phyloP scores from a whole-genome alignment of 805 yeast genomes.

The Blastobotrys peoriensis region DNA sequence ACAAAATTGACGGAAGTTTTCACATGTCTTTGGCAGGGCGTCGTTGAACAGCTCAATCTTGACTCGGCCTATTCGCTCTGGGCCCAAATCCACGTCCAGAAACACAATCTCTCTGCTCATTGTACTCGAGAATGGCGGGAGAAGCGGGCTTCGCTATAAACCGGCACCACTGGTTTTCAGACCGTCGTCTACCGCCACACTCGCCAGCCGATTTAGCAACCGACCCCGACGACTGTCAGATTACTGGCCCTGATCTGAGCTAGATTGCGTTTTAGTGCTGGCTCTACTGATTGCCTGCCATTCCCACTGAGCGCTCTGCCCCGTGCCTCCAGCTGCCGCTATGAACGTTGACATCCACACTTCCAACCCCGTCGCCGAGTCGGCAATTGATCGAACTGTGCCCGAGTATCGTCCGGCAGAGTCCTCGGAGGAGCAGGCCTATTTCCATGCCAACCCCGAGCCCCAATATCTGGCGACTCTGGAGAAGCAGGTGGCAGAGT shows the following conservation, averaged over 20 bases:
- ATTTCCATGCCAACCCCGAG: conserved; percentile 64
- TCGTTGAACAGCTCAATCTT: conserved; percentile 40
- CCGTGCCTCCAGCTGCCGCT: not conserved
- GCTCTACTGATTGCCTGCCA: no score
- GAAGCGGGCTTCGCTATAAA: no score
- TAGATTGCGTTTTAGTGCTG: no score
- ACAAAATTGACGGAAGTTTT: conserved; percentile 48
- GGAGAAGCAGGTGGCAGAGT: conserved; percentile 49
- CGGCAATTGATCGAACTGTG: conserved; percentile 74
- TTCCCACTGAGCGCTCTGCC: no score
- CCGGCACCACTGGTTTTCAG: no score
- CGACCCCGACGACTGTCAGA: no score
- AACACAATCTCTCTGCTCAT: conserved; percentile 29
- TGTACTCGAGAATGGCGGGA: not conserved
- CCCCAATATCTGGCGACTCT: conserved; percentile 70
- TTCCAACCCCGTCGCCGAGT: conserved; percentile 57
- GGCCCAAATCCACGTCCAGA: conserved; percentile 34
- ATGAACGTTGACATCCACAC: conserved; percentile 36
- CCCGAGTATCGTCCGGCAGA: conserved; percentile 76
- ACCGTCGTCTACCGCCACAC: no score
- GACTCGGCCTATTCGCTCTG: conserved; percentile 35
- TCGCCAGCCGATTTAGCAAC: no score
- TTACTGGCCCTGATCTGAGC: no score
- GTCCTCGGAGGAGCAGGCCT: conserved; percentile 61
- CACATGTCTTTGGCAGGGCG: conserved; percentile 40